Evolutionary conservation across 2,329 filamentous ascomycete genomes (phyloP), one percentile per base, ranked within the genome.

Genomic region (Alternaria triticina): DNA sequence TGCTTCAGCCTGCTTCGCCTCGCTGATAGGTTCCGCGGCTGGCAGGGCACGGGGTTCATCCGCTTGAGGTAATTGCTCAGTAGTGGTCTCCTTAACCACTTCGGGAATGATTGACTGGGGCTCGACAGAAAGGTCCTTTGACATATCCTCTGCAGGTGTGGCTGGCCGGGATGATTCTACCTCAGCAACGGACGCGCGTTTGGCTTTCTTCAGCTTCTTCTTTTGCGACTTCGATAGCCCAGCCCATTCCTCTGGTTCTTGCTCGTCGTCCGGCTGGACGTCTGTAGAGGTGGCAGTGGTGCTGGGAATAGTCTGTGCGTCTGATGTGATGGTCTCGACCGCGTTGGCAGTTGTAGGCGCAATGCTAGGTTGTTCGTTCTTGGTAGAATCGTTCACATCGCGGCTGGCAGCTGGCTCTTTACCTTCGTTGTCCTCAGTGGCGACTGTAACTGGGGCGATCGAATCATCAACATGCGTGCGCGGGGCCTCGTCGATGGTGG

Each of bases 191-290:
- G 70, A 72, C 22, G 60, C 60, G n/a, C 68, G 71, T 55, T 76
- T 74, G 15, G 65, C 67, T 54, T 75, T 76, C 65, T 75, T 74
- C 4, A 66, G 61, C 57, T 76, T 77, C 68, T 74, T 76, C 64
- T 71, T 72, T 36, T 74, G 70, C 3, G 71, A 40, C 56, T 77
- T 76, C 5, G 72, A 73, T 13, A 75, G 61, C 11, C 56, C 54
- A n/a, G 63, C 64, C 56, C 61, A 59, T 23, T 64, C 63, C 6
- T 49, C 61, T 55, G 67, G 59, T 54, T 69, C 65, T 27, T 46
- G 20, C 36, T 64, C 57, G 6, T 54, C 28, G 4, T 64, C 57
- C 10, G 63, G 25, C 22, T 59, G 46, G 17, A 33, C 20, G 8
- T 60, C 55, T 36, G 17, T 28, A 17, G 33, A 33, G 15, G 44